Conservation (phyloP, 2,329 filamentous ascomycete species). For the Alternaria gaisen region DNA sequence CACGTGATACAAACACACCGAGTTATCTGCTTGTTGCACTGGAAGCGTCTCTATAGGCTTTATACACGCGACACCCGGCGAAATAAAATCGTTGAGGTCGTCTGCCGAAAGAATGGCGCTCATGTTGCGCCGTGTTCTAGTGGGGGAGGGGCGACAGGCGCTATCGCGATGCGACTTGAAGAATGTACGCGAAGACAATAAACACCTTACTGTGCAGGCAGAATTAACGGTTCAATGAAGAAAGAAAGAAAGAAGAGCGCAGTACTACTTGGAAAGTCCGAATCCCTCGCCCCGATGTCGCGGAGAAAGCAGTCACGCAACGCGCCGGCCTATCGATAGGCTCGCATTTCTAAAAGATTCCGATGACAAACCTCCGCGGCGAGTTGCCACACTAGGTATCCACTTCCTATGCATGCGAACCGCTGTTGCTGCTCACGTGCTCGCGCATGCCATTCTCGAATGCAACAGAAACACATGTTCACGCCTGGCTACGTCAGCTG, state of each 20-base stretch:
- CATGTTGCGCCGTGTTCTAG: constrained; percentile 64
- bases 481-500: constrained; percentile 1
- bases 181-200: not conserved
- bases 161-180: constrained; percentile 2
- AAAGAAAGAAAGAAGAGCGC: constrained; percentile 11
- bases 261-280: constrained; percentile 14
- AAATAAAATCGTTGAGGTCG: constrained; percentile 99
- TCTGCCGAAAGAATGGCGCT: constrained; percentile 96
- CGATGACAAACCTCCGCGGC: constrained; percentile 29
- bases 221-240: not conserved
- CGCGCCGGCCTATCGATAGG: constrained; percentile 45
- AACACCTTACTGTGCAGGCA: constrained; percentile 1
- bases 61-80: constrained; percentile 95
- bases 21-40: constrained; percentile 56
- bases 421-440: constrained; percentile 22
- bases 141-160: constrained; percentile 26
- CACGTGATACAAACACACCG: constrained; percentile 47
- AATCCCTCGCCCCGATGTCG: constrained; percentile 22
- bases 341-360: constrained; percentile 28
- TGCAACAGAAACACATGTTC: not conserved
- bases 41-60: constrained; percentile 96
- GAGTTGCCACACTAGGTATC: constrained; percentile 30
- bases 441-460: not conserved
- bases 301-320: constrained; percentile 31
- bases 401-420: constrained; percentile 8